Conservation (phyloP, 2,329 filamentous ascomycete species). For the Emericellopsis cladophorae region DNA sequence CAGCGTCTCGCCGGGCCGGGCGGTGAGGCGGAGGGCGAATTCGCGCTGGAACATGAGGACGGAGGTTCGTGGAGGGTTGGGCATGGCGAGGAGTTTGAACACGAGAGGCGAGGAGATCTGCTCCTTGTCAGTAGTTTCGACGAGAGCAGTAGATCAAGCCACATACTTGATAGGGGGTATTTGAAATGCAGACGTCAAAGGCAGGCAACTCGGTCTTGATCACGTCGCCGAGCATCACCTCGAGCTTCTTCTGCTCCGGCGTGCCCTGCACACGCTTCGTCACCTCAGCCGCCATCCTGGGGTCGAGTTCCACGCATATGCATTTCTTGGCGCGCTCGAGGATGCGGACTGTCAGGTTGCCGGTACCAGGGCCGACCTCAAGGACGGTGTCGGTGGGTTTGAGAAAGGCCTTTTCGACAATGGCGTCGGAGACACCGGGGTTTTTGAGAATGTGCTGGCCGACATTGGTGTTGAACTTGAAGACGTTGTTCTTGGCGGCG, state of each 20-base stretch:
- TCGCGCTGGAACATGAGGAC: constrained; percentile 96
- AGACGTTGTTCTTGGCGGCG: constrained; percentile 60
- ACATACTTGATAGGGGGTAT: constrained; percentile 48
- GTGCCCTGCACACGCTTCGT: constrained; percentile 89
- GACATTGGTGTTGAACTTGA: constrained; percentile 91
- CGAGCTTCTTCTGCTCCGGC: constrained; percentile 69
- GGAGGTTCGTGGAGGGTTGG: constrained; percentile 68
- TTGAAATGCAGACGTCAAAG: constrained; percentile 73
- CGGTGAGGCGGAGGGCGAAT: constrained; percentile 82
- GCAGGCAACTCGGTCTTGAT: constrained; percentile 71
- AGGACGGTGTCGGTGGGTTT: constrained; percentile 84
- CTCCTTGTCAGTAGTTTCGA: constrained; percentile 2
- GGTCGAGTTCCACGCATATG: constrained; percentile 85
- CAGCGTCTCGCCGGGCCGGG: constrained; percentile 74
- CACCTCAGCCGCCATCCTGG: constrained; percentile 90
- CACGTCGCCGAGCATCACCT: constrained; percentile 74
- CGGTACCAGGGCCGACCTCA: constrained; percentile 83
- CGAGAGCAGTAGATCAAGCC: too few relatives aligned
- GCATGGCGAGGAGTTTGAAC: constrained; percentile 76
- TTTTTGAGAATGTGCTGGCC: constrained; percentile 89
- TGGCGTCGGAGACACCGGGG: constrained; percentile 68
- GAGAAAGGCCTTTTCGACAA: constrained; percentile 61
- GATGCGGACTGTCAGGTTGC: constrained; percentile 81
- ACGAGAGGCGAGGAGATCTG: constrained; percentile 83
- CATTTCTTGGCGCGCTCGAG: constrained; percentile 72